phyloP scores from a whole-genome alignment of 495 filamentous ascomycete species.

The Talaromyces trachyspermus region DNA sequence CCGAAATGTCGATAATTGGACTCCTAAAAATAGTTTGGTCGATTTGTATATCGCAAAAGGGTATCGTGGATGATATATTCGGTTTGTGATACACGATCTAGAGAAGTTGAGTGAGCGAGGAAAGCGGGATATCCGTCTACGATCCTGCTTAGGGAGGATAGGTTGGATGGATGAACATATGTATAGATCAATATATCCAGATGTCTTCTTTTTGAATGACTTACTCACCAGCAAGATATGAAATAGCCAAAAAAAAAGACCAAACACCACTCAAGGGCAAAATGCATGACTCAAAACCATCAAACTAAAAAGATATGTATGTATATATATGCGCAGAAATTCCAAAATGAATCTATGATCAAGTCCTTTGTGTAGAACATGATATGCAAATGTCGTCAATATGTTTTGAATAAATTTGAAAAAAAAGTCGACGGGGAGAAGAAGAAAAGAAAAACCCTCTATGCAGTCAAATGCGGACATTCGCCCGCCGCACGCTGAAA shows the following conservation, averaged over 20 bases:
- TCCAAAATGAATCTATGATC: neutral
- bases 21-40: no score
- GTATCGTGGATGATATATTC: neutral
- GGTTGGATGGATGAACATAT: no score
- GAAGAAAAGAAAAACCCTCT: neutral
- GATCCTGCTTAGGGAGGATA: no score
- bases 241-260: no score
- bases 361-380: neutral
- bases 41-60: neutral
- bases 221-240: no score
- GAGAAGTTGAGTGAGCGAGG: no score
- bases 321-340: neutral
- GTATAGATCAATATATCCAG: no score
- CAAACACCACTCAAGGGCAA: no score
- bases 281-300: neutral
- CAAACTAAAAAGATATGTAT: neutral
- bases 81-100: no score
- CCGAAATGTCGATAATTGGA: no score
- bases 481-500: slow-evolving; percentile 60
- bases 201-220: no score
- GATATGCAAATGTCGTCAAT: neutral
- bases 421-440: neutral
- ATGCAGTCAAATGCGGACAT: slow-evolving; percentile 31
- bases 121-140: no score
- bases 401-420: neutral